Evolutionary conservation across 2,329 filamentous ascomycete species (phyloP).

Genomic region (Colletotrichum lupini): DNA sequence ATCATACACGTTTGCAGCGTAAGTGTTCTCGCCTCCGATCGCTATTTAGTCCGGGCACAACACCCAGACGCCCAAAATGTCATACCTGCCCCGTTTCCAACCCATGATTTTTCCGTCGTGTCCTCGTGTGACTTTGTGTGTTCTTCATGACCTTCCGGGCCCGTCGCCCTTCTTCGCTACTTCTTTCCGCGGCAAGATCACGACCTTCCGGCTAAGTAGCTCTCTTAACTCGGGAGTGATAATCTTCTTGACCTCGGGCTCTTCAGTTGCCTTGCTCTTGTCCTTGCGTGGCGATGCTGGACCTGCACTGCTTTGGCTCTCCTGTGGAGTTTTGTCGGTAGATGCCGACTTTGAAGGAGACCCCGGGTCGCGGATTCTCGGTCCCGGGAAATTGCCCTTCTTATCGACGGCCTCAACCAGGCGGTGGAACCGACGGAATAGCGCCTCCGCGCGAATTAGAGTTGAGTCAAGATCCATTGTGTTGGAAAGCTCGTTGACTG

Average conservation of each 20-base stretch:
- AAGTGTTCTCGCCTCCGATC: not conserved
- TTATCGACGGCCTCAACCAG: slow-evolving; percentile 93
- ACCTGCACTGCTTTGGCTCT: slow-evolving; percentile 41
- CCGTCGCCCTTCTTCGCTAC: slow-evolving; percentile 37
- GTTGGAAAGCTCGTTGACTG: slow-evolving; percentile 93
- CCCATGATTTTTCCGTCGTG: not conserved
- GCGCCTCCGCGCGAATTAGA: slow-evolving; percentile 85
- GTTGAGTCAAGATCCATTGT: slow-evolving; percentile 92
- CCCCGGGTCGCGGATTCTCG: slow-evolving; percentile 41
- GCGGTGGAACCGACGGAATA: slow-evolving; percentile 89
- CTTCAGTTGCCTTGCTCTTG: slow-evolving; percentile 46
- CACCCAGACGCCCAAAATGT: not conserved
- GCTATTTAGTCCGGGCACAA: not conserved
- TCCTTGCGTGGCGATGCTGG: slow-evolving; percentile 40
- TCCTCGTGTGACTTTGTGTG: not conserved
- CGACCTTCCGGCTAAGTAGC: slow-evolving; percentile 61
- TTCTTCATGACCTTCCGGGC: slow-evolving; percentile 1
- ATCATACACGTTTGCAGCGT: not conserved
- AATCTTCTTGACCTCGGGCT: slow-evolving; percentile 52
- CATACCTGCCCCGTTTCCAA: not conserved
- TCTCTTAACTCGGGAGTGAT: slow-evolving; percentile 69
- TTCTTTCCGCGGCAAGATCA: slow-evolving; percentile 55
- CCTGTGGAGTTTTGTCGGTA: not conserved
- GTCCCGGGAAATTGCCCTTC: slow-evolving; percentile 83
- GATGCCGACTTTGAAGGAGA: slow-evolving; percentile 32